phyloP scores from a whole-genome alignment of 352 stramenopile genomes.

The Globisporangium perplexum region DNA sequence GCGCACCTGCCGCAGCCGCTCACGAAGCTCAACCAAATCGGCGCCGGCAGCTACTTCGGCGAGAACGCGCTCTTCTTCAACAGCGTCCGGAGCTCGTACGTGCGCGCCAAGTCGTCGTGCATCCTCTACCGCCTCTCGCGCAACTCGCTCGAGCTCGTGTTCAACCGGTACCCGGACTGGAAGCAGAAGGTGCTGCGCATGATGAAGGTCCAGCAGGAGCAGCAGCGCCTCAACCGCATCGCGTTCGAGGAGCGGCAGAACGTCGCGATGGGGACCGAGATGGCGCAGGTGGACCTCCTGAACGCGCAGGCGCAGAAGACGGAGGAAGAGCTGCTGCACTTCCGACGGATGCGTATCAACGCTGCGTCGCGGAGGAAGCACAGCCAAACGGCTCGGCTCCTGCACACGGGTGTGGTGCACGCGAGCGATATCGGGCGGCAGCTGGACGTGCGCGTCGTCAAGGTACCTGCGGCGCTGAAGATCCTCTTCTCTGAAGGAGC shows the following conservation, averaged over 20 bases:
- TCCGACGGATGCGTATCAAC: constrained; percentile 25
- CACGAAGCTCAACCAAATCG: constrained; percentile 50
- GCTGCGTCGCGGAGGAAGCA: constrained; percentile 11
- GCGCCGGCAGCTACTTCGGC: constrained; percentile 51
- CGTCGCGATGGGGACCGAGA: constrained; percentile 21
- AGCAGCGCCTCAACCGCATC: constrained; percentile 39
- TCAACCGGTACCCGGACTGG: constrained; percentile 64
- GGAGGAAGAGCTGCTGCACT: constrained; percentile 30
- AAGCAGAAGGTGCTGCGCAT: constrained; percentile 67
- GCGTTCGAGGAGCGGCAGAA: constrained; percentile 35
- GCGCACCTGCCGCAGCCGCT: constrained; percentile 12
- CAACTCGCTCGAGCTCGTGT: constrained; percentile 59
- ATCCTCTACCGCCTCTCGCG: constrained; percentile 69
- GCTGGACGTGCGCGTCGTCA: not conserved
- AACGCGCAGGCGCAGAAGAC: constrained; percentile 26
- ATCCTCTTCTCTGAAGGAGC: constrained; percentile 24
- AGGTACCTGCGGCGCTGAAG: constrained; percentile 16
- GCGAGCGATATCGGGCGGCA: not conserved
- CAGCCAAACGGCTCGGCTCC: constrained; percentile 10
- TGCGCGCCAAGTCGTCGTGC: constrained; percentile 54
- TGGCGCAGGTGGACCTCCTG: constrained; percentile 25
- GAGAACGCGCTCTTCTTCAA: constrained; percentile 68
- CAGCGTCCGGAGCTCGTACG: constrained; percentile 44
- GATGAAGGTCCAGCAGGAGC: constrained; percentile 48
- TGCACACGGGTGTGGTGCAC: constrained; percentile 10